Evolutionary conservation across 2,329 filamentous ascomycete species (phyloP), one percentile per base, ranked within the genome.

Genomic region (Ophiognomonia clavigignenti-juglandacearum): DNA sequence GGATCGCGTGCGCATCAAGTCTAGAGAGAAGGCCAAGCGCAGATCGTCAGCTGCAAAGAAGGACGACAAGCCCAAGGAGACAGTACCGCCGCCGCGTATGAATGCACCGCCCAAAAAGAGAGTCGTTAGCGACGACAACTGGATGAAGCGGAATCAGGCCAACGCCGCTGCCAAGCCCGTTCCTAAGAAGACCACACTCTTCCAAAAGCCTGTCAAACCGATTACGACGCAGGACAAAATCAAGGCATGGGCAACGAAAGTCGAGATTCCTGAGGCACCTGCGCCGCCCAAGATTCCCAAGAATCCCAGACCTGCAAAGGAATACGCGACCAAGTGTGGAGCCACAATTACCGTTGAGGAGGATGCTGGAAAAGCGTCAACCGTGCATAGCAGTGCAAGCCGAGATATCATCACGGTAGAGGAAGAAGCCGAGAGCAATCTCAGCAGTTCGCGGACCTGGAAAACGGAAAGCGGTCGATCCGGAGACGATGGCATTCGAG

Each of bases 71-170:
- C 57, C 43, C 43, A 44, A 46, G 19, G 45, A 50, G 27, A 23
- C 45, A 26, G 63, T 66, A 40, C 51, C 61, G 43, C 54, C 60
- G 35, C 51, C 71, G 61, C 61, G 70, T 67, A 57, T 74, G 67
- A 61, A 81, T 43, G 65, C 73, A 41, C 80, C 88, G 38, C 92
- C 92, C 14, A 90, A 88, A 68, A 96, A 95, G 74, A 82, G 91
- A 53, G 88, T 97, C 45, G 82, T 96, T 52, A 96, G 91, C 63
- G 92, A 97, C 68, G 86, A 87, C 45, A 88, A 96, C 67, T 97
- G 92, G 87, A 81, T 81, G 67, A 83, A 82, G 60, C 64, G 66
- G 48, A 53, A 55, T 4, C 61, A 60, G 14, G 32, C 26, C 51
- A 24, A 38, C n/a, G 43, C 43, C 47, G 13, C 50, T 32, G 43